These are phyloP conservation scores for Salix purpurea DNA, from an alignment of 345 rosid genomes.

Conservation along the genomic window DNA sequence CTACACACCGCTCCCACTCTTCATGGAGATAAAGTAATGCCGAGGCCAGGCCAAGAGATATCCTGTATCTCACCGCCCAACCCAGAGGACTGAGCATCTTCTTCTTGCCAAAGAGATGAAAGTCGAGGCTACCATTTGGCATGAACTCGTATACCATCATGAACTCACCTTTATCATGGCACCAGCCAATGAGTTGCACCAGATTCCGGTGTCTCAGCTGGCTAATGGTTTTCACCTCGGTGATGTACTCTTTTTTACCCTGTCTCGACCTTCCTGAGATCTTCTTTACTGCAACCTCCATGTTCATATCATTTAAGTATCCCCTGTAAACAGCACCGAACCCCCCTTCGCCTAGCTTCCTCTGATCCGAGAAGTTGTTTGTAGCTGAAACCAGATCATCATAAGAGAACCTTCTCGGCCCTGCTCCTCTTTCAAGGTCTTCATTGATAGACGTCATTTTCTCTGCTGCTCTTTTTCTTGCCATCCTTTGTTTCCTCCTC, in stretches of 20 bases:
- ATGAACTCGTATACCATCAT: constrained; percentile 66
- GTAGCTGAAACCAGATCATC: constrained; percentile 45
- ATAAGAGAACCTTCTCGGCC: constrained; percentile 51
- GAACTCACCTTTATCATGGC: constrained; percentile 56
- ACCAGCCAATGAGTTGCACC: constrained; percentile 68
- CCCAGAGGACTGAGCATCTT: constrained; percentile 12
- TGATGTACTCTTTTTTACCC: constrained; percentile 45
- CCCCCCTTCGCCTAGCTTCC: constrained; percentile 66
- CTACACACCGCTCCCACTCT: constrained; percentile 61
- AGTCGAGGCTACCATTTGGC: constrained; percentile 63
- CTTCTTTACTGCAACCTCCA: constrained; percentile 44
- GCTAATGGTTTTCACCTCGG: constrained; percentile 54
- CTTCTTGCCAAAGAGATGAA: constrained; percentile 44
- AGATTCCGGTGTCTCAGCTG: constrained; percentile 55
- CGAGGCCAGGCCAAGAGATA: constrained; percentile 46
- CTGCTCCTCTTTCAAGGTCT: constrained; percentile 51
- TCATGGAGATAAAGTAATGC: constrained; percentile 56
- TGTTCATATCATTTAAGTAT: constrained; percentile 21
- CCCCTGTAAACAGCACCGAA: constrained; percentile 57
- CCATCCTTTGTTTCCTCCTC: constrained; percentile 7
- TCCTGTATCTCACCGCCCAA: constrained; percentile 44
- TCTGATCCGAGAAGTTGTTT: constrained; percentile 38
- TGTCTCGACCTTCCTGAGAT: constrained; percentile 44
- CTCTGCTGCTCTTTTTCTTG: not conserved
- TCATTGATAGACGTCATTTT: constrained; percentile 25